Evolutionary conservation across 371 early-diverging fungal species (phyloP).

Genomic region (Dinochytrium kinnereticum): DNA sequence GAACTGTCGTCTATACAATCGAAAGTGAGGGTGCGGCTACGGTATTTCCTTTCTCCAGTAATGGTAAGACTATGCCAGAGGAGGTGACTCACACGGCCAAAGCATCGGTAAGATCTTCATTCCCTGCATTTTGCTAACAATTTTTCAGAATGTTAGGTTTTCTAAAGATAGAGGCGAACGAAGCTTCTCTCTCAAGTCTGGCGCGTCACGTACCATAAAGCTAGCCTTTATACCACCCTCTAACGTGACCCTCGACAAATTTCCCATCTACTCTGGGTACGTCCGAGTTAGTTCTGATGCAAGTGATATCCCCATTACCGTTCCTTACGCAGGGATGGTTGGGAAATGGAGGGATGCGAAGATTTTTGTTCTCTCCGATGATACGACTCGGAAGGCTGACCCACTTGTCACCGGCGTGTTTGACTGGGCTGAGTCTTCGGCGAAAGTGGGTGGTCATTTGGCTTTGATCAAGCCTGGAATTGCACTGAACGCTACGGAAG

Average conservation of each 20-base stretch:
- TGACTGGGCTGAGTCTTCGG: background rate
- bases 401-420: background rate
- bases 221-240: conserved; percentile 24
- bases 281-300: conserved; percentile 9
- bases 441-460: background rate
- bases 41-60: background rate
- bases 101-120: background rate
- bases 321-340: conserved; percentile 38
- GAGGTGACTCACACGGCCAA: background rate
- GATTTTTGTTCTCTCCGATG: background rate
- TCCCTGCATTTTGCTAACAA: background rate
- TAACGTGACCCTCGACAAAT: conserved; percentile 1
- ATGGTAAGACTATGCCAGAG: conserved; percentile 21
- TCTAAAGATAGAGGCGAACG: background rate
- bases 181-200: conserved; percentile 25
- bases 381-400: background rate
- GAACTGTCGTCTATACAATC: conserved; percentile 58
- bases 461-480: background rate
- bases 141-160: background rate
- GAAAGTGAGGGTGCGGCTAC: conserved; percentile 41
- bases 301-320: conserved; percentile 4
- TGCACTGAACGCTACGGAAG: conserved; percentile 7
- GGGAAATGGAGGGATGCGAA: conserved; percentile 16
- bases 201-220: conserved; percentile 21
- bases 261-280: conserved; percentile 38